Percentiles rank a stretch among this genome's conserved stretches.
These are phyloP conservation scores for Tieghemiomyces parasiticus DNA, from an alignment of 192 early-diverging fungal genomes.

Conservation along the genomic window DNA sequence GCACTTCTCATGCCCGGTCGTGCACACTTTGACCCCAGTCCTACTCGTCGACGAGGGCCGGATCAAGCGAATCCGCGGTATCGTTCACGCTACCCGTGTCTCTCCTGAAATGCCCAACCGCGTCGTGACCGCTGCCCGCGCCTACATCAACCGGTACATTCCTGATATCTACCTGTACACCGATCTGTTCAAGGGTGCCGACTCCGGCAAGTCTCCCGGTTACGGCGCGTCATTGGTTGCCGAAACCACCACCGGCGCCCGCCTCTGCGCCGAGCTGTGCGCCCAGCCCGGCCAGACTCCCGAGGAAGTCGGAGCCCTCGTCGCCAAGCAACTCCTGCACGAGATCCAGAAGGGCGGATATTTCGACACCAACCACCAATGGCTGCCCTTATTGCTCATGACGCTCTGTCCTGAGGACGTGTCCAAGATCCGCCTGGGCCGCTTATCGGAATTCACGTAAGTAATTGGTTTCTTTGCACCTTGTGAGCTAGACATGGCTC, in stretches of 20 bases:
- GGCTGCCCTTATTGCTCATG: slow-evolving; percentile 76
- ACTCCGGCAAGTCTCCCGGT: slow-evolving; percentile 83
- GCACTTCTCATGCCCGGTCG: slow-evolving; percentile 69
- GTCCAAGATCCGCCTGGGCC: slow-evolving; percentile 70
- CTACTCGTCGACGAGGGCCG: slow-evolving; percentile 70
- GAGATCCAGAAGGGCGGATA: slow-evolving; percentile 84
- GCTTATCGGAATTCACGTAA: slow-evolving; percentile 76
- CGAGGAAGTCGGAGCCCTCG: slow-evolving; percentile 74
- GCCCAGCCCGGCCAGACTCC: slow-evolving; percentile 68
- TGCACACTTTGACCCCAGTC: slow-evolving; percentile 60
- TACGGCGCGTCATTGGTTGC: slow-evolving; percentile 87
- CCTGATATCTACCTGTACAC: slow-evolving; percentile 97
- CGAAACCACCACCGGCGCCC: slow-evolving; percentile 69
- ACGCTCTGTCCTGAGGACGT: slow-evolving; percentile 86
- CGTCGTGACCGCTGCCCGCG: slow-evolving; percentile 72
- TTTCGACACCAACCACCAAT: slow-evolving; percentile 80
- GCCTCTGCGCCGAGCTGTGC: slow-evolving; percentile 76
- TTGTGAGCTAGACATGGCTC: too few relatives aligned
- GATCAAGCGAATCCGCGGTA: slow-evolving; percentile 89
- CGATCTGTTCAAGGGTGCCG: slow-evolving; percentile 92
- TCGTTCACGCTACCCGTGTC: slow-evolving; percentile 83
- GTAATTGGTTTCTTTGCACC: too few relatives aligned
- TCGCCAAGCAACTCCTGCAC: slow-evolving; percentile 58
- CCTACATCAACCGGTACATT: slow-evolving; percentile 80
- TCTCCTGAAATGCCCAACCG: slow-evolving; percentile 93